Percentiles rank a stretch among this genome's conserved stretches.
Conservation (phyloP, 768 basidiomycete species). For the Lentinula lateritia region DNA sequence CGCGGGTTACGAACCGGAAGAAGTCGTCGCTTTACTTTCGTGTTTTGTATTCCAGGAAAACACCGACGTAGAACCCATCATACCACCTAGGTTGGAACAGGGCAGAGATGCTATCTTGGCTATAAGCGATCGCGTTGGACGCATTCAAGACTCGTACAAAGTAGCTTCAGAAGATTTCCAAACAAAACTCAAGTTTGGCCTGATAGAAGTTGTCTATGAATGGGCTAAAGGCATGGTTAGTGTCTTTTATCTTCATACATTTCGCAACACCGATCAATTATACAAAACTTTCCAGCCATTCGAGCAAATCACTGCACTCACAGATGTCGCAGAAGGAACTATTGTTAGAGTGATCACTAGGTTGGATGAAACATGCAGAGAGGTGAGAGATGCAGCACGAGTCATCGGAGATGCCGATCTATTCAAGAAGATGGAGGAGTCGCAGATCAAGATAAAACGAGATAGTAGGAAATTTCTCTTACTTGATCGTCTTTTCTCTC, state of each 20-base stretch:
- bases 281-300: conserved; percentile 62
- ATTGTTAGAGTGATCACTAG: conserved; percentile 96
- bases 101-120: conserved; percentile 74
- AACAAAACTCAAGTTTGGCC: conserved; percentile 78
- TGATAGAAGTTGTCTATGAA: conserved; percentile 96
- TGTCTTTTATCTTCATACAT: neutral
- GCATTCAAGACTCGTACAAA: conserved; percentile 75
- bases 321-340: conserved; percentile 94
- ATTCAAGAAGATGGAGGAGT: conserved; percentile 98
- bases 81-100: conserved; percentile 74
- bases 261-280: neutral
- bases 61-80: conserved; percentile 80
- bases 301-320: conserved; percentile 86
- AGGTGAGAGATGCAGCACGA: conserved; percentile 93
- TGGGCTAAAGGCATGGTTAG: conserved; percentile 98
- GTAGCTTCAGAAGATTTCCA: conserved; percentile 78
- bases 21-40: conserved; percentile 93
- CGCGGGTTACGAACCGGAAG: conserved; percentile 86
- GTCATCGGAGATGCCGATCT: conserved; percentile 95
- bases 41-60: conserved; percentile 99
- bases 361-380: conserved; percentile 93
- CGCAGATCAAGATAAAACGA: conserved; percentile 88
- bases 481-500: neutral
- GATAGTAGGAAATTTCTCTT: conserved; percentile 65
- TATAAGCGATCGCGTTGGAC: conserved; percentile 73